Evolutionary conservation across 805 yeast genomes (phyloP), one percentile per base, ranked within the genome.

Genomic region (Saccharomyces jurei): DNA sequence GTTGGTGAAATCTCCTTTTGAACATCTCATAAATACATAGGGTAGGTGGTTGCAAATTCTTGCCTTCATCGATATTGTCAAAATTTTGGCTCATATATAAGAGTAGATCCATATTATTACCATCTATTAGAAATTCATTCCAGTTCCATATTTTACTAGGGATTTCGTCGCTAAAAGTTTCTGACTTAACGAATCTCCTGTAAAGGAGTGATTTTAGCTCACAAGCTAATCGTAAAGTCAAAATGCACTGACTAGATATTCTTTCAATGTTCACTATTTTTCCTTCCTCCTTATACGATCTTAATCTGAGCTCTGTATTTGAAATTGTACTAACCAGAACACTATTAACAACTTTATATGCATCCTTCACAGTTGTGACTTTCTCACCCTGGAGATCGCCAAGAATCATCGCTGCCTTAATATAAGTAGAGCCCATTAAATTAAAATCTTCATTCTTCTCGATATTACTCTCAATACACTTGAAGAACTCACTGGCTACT

Each of bases 221-320:
- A 4, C 69, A 58, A 48, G 75, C 60, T 2, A 80, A 77, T 54
- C 94, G 71, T 54, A 89, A 67, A 14, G 84, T 77, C 1, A 86
- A 75, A 48, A 87, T 60, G 1, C 78, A 69, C 57, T 86, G 89
- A 60, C 82, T 79, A 0, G 89, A 79, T 2, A 89, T 59, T 54
- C 84, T 89, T 46, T 76, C 74, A 2, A 82, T 70, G 0, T 86
- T 63, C 11, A 82, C 58, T 0, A 77, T 77, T 1, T 76, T 76
- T n/a, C 65, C 58, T 25, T 61, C 51, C 1, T 58, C 29, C 2
- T 64, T 52, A 0, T 88, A 88, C 55, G 54, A 44, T 50, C 96
- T 73, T 30, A 84, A 65, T 0, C 86, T 71, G 11, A 87, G 80
- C 61, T 89, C 96, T 6, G 80, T 68, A 1, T 87, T 79, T 53